Base-by-base conservation (phyloP, 2,329 filamentous ascomycete species). In the Dothideomycetes sp. region DNA sequence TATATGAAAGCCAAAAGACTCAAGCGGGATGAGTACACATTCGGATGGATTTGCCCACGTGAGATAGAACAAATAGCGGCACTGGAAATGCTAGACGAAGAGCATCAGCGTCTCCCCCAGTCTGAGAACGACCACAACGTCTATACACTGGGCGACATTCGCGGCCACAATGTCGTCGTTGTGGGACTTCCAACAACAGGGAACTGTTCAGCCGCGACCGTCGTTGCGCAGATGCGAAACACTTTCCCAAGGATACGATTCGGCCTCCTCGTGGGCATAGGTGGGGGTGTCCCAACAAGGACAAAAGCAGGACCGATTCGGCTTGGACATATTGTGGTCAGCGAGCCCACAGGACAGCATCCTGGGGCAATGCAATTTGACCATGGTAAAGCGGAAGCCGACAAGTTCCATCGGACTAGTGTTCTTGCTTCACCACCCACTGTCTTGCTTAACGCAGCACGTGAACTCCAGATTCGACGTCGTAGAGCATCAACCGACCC, bases 41-140 rank as follows among this genome's bases (percentile, higher is more conserved):
- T 52, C n/a, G 49, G 43, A n/a, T 51, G 49, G 45, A 47, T 52
- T 27, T 51, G 49, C 27, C 41, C 50, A 2, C 27, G 52, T 5
- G 28, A 47, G 33, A 35, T 49, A 4, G 48, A 53, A 29, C 36
- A 48, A 16, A 31, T 45, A 12, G 48, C 50, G 1, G 49, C 50
- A 3, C 23, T 43, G 10, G 29, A 34, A 13, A 50, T 52, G 47
- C 42, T 53, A 15, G 47, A 53, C 28, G 35, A 41, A 28, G 33
- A 47, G 27, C 41, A 47, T 25, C 32, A 30, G 10, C 28, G n/a
- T 18, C 18, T 47, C 4, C 28, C 28, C 3, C 39, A 36, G 4
- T 13, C 38, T 8, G 18, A 17, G 9, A 29, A 34, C 17, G 47
- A 48, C 18, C 37, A 20, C 4, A 47, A 48, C 20, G 10, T 18